phyloP scores from a whole-genome alignment of 805 yeast genomes.

The Peterozyma toletana region DNA sequence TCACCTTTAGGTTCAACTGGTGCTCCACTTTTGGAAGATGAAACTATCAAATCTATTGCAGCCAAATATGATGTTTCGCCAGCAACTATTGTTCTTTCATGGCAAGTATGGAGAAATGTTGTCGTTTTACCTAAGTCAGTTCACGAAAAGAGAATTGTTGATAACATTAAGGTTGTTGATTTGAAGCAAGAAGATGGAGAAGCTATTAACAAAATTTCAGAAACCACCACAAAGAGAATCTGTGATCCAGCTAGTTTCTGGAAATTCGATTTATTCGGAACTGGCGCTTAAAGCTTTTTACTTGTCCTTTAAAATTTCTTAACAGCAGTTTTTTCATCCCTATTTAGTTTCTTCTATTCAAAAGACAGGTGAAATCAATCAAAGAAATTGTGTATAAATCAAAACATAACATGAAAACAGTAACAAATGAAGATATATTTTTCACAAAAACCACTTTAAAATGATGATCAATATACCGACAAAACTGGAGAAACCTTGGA shows the following conservation, averaged over 20 bases:
- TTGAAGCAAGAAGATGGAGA: constrained; percentile 29
- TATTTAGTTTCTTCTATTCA: too few species aligned
- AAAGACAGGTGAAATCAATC: too few species aligned
- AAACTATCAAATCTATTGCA: constrained; percentile 34
- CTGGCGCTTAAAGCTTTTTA: background rate
- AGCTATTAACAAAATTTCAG: constrained; percentile 20
- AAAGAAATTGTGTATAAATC: too few species aligned
- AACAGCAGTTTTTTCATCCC: background rate
- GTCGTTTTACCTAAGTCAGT: constrained; percentile 47
- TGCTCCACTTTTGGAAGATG: constrained; percentile 44
- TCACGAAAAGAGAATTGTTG: constrained; percentile 31
- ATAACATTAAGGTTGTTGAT: constrained; percentile 27
- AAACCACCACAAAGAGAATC: constrained; percentile 19
- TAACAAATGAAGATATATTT: too few species aligned
- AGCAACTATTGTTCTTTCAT: constrained; percentile 47
- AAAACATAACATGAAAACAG: too few species aligned
- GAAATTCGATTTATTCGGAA: constrained; percentile 6
- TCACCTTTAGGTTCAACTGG: constrained; percentile 65
- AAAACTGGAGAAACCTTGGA: too few species aligned
- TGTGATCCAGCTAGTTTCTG: constrained; percentile 7
- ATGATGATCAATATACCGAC: too few species aligned
- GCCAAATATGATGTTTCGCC: constrained; percentile 33
- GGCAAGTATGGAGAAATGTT: constrained; percentile 52
- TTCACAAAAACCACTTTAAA: too few species aligned
- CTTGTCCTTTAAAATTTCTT: background rate